phyloP scores from a whole-genome alignment of 768 basidiomycete genomes.

The Trametes punicea region DNA sequence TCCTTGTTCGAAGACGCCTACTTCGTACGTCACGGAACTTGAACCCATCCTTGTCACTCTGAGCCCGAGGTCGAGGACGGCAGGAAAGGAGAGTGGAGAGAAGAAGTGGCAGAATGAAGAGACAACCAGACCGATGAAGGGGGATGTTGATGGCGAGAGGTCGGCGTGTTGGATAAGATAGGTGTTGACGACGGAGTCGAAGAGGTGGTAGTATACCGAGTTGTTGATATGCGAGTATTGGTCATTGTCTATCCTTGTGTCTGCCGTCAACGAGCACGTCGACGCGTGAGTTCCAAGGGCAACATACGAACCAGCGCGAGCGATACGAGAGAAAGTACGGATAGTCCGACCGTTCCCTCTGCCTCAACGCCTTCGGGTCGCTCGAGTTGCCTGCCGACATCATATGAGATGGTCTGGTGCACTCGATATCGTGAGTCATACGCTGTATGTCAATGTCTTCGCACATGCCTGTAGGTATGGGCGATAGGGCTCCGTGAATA shows the following conservation, averaged over 20 bases:
- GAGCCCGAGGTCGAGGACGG: slow-evolving; percentile 66
- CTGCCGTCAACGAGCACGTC: not conserved
- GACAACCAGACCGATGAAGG: slow-evolving; percentile 71
- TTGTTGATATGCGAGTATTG: slow-evolving; percentile 84
- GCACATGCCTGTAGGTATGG: too few species aligned
- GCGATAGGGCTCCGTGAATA: too few species aligned
- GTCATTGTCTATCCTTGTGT: slow-evolving; percentile 85
- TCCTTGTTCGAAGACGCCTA: slow-evolving; percentile 64
- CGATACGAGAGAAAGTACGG: slow-evolving; percentile 56
- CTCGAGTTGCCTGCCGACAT: too few species aligned
- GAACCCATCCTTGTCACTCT: slow-evolving; percentile 64
- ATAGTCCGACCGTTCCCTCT: slow-evolving; percentile 46
- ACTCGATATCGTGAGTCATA: not conserved
- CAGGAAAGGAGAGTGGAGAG: slow-evolving; percentile 68
- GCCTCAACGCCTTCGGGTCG: not conserved
- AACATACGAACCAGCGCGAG: slow-evolving; percentile 71
- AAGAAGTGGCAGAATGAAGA: slow-evolving; percentile 80
- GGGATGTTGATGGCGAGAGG: slow-evolving; percentile 46
- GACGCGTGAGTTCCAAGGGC: too few species aligned
- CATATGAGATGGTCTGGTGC: not conserved
- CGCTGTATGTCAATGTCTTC: not conserved
- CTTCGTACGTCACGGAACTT: slow-evolving; percentile 77
- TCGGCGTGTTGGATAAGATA: slow-evolving; percentile 69
- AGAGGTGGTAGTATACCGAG: slow-evolving; percentile 74
- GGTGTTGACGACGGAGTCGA: slow-evolving; percentile 79